Base-by-base conservation (phyloP, 2,329 filamentous ascomycete genomes). In the Sclerotinia minor region DNA sequence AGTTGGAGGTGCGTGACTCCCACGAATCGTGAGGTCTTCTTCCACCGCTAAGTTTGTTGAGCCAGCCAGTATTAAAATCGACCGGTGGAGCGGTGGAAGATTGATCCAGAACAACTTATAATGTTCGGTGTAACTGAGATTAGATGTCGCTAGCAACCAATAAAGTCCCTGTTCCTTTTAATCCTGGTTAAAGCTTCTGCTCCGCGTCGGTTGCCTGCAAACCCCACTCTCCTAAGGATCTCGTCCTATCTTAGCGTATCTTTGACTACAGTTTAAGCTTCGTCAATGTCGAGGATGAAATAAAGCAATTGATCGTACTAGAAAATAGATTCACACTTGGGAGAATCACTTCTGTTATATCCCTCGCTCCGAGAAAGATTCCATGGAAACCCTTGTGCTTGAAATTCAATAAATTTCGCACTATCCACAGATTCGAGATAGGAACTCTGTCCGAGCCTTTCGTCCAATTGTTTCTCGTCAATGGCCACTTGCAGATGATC, bases 21-120 rank as follows among this genome's bases (percentile, higher is more conserved):
- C 38, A 41, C 13, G 38, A 41, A 17, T 41, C 38, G 59, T 50
- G 32, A 21, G 59, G 50, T 63, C 59, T 50, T 38, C 45, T 61
- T 63, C 59, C 45, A 38, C 32, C n/a, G n/a, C n/a, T 50, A 58
- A 49, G 44, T 49, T 66, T 66, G n/a, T 66, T 66, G 41, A 47
- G 52, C 64, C 52, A 47, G 52, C 64, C 52, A 32, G 54, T 57
- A 49, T 32, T 35, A 58, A 65, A 32, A 65, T 49, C 21, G 29
- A 21, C n/a, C 26, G 38, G 64, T 60, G 64, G 54, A 66, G 29
- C 41, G 26, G 26, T 60, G 54, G 26, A 66, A 60, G 44, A 60
- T 38, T 52, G 64, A 66, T 66, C 64, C 64, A 66, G 64, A 66
- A 66, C 54, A 66, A 59, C 17, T 29, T 41, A 19, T 49, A 64